phyloP scores from a whole-genome alignment of 2,329 filamentous ascomycete genomes.

The Calonectria fujianensis region DNA sequence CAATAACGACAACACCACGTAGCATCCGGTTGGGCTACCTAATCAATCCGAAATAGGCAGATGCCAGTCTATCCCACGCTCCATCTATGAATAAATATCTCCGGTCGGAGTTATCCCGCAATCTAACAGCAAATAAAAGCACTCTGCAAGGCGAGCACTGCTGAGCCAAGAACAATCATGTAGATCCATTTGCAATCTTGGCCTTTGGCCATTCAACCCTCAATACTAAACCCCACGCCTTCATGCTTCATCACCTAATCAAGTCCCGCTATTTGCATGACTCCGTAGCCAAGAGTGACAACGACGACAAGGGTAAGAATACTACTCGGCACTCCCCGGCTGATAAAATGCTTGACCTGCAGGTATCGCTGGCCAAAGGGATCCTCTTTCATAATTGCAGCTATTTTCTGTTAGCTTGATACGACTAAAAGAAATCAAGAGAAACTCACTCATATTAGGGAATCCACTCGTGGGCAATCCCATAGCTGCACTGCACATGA shows the following conservation, averaged over 20 bases:
- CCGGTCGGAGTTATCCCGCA: conserved; percentile 19
- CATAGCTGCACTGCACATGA: conserved; percentile 99
- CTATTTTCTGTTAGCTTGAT: conserved; percentile 66
- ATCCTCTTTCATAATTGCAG: conserved; percentile 99
- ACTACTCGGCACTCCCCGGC: conserved; percentile 91
- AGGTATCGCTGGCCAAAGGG: conserved; percentile 94
- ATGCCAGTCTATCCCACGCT: conserved; percentile 45
- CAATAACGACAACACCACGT: conserved; percentile 23
- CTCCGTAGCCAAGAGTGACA: conserved; percentile 90
- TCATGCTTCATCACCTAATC: conserved; percentile 57
- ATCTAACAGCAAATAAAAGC: conserved; percentile 31
- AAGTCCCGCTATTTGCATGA: conserved; percentile 86
- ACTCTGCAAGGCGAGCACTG: conserved; percentile 5
- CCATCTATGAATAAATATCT: conserved; percentile 43
- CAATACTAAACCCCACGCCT: conserved; percentile 14
- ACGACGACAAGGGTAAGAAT: conserved; percentile 88
- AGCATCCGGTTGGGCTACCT: conserved; percentile 6
- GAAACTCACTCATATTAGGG: conserved; percentile 97
- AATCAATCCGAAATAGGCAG: not conserved
- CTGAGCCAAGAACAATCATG: not conserved
- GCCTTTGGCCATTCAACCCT: conserved; percentile 22
- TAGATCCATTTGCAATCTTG: not conserved
- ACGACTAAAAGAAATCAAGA: not conserved
- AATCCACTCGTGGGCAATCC: conserved; percentile 96
- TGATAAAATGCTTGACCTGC: conserved; percentile 94